A percentile compares a stretch with the other conserved stretches of the same genome.
phyloP scores from a whole-genome alignment of 169 alveolate species.

The Babesia gibsoni region DNA sequence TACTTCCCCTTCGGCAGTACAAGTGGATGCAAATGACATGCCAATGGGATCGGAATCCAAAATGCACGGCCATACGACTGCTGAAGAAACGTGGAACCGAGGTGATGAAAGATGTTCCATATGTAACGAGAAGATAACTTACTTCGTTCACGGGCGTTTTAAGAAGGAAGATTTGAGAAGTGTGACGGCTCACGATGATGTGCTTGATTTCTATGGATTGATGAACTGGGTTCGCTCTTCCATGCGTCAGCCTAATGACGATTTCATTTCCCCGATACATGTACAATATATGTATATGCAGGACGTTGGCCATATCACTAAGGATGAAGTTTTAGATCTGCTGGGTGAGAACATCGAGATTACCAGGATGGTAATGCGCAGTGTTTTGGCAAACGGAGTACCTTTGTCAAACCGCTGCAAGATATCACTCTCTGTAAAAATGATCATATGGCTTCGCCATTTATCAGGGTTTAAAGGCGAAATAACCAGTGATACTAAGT shows the following conservation, averaged over 20 bases:
- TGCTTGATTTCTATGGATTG: background rate
- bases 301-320: conserved; percentile 6
- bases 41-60: too few species aligned
- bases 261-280: background rate
- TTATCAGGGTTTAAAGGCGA: background rate
- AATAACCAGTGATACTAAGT: background rate
- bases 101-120: background rate
- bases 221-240: background rate
- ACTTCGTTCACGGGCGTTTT: background rate
- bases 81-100: background rate
- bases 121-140: background rate
- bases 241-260: background rate
- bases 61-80: background rate
- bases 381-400: background rate
- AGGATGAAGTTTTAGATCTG: background rate
- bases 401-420: background rate
- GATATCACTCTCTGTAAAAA: conserved; percentile 13
- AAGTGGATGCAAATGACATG: too few species aligned
- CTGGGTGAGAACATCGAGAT: conserved; percentile 34
- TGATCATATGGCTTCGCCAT: conserved; percentile 33
- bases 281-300: conserved; percentile 1
- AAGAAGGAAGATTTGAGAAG: background rate
- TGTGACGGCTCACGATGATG: background rate
- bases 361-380: conserved; percentile 4
- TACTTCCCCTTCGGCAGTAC: too few species aligned